Percentiles rank a stretch among this genome's conserved stretches.
Conservation (phyloP, 257 asterid genomes). For the Petunia secreta region DNA sequence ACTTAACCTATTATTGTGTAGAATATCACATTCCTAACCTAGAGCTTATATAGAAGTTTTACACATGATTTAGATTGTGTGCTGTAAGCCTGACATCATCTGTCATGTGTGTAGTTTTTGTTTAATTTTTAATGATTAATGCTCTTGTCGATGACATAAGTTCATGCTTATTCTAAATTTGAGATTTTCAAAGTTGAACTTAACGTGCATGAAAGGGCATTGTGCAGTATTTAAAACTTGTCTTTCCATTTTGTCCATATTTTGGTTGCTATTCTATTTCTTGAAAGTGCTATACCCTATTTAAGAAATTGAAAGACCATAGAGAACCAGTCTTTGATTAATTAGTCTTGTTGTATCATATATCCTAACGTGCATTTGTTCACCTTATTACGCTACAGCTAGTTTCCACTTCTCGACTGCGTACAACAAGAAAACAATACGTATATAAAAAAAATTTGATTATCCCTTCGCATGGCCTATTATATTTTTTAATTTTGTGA, state of each 20-base stretch:
- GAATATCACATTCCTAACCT: not conserved
- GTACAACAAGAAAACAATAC: no score
- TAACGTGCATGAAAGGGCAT: constrained; percentile 14
- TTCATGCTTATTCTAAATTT: not conserved
- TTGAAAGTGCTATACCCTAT: not conserved
- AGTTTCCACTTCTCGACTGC: no score
- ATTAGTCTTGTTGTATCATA: not conserved
- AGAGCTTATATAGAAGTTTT: not conserved
- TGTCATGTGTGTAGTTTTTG: not conserved
- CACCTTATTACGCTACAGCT: not conserved
- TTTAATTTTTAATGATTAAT: not conserved
- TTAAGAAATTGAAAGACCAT: not conserved
- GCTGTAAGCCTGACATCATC: not conserved
- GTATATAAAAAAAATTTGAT: no score
- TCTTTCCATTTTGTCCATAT: no score
- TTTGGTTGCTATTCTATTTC: not conserved
- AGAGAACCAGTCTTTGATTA: not conserved
- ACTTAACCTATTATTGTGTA: not conserved
- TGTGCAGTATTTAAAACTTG: not conserved
- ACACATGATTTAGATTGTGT: not conserved
- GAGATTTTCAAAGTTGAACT: not conserved
- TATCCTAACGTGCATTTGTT: not conserved
- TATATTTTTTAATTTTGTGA: no score
- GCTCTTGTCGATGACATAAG: not conserved
- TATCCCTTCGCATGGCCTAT: no score